phyloP scores from a whole-genome alignment of 768 basidiomycete genomes.

The Kwoniella heveanensis region DNA sequence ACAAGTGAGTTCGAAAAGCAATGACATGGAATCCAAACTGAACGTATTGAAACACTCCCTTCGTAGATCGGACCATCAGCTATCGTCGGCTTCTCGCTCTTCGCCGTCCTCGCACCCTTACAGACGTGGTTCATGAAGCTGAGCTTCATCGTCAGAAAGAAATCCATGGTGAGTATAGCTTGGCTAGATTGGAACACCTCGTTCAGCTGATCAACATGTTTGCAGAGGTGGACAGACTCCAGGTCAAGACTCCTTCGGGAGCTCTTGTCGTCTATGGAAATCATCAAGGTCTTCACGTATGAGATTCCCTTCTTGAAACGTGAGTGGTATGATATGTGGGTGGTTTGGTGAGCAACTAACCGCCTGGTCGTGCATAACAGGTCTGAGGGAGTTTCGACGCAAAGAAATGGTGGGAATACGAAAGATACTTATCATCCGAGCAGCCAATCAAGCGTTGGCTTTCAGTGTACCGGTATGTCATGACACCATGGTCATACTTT shows the following conservation, averaged over 20 bases:
- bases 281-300: conserved; percentile 77
- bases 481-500: conserved; percentile 57
- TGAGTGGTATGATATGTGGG: too few relatives aligned
- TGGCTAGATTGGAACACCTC: background rate
- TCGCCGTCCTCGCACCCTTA: conserved; percentile 66
- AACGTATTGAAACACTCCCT: too few relatives aligned
- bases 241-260: conserved; percentile 69
- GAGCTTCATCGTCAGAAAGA: conserved; percentile 63
- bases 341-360: background rate
- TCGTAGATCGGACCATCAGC: conserved; percentile 67
- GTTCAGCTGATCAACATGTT: background rate
- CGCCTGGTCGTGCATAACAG: conserved; percentile 52
- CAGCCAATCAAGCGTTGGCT: conserved; percentile 62
- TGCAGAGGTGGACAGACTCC: conserved; percentile 64
- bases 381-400: conserved; percentile 62
- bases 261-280: conserved; percentile 67
- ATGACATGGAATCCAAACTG: too few relatives aligned
- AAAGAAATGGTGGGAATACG: conserved; percentile 65
- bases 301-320: conserved; percentile 69
- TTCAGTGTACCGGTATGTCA: conserved; percentile 28
- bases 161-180: conserved; percentile 58
- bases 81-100: conserved; percentile 69
- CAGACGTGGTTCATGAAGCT: conserved; percentile 68
- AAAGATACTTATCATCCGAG: conserved; percentile 65
- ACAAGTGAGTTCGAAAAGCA: conserved; percentile 25